phyloP scores from a whole-genome alignment of 352 stramenopile genomes.

The Phytophthora colocasiae region DNA sequence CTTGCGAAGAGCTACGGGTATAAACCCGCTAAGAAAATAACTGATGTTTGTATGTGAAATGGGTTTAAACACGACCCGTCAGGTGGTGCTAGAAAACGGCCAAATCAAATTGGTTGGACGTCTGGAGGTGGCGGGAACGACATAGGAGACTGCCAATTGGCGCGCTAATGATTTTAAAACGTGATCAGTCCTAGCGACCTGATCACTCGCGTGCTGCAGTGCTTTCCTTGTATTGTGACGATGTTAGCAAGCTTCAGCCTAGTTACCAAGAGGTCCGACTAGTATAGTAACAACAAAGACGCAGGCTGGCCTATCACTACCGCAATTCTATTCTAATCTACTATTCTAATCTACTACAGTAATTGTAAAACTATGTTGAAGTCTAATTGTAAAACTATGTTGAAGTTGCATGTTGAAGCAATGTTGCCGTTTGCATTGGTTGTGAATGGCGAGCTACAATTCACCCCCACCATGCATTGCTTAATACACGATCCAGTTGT shows the following conservation, averaged over 20 bases:
- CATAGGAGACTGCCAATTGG: slow-evolving; percentile 4
- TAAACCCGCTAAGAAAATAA: background rate
- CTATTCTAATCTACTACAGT: too few relatives aligned
- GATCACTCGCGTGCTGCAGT: too few relatives aligned
- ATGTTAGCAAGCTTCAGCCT: too few relatives aligned
- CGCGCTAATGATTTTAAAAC: slow-evolving; percentile 23
- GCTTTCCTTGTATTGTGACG: background rate
- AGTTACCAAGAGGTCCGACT: too few relatives aligned
- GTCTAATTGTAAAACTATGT: background rate
- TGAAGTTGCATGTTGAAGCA: slow-evolving; percentile 27
- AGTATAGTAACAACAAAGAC: too few relatives aligned
- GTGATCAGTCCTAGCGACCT: background rate
- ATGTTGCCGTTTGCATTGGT: slow-evolving; percentile 7
- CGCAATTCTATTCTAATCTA: too few relatives aligned
- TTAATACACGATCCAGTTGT: background rate
- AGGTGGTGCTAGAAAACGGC: slow-evolving; percentile 7
- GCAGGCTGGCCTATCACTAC: too few relatives aligned
- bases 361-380: slow-evolving; percentile 5
- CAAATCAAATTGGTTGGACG: slow-evolving; percentile 32
- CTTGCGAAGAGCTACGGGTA: slow-evolving; percentile 36
- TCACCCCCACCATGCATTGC: too few relatives aligned
- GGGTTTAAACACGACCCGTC: slow-evolving; percentile 9
- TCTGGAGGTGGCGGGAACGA: slow-evolving; percentile 30
- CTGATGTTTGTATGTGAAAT: slow-evolving; percentile 27
- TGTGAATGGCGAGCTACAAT: too few relatives aligned